Conservation (phyloP, 495 filamentous ascomycete genomes). For the Zalerion maritima region DNA sequence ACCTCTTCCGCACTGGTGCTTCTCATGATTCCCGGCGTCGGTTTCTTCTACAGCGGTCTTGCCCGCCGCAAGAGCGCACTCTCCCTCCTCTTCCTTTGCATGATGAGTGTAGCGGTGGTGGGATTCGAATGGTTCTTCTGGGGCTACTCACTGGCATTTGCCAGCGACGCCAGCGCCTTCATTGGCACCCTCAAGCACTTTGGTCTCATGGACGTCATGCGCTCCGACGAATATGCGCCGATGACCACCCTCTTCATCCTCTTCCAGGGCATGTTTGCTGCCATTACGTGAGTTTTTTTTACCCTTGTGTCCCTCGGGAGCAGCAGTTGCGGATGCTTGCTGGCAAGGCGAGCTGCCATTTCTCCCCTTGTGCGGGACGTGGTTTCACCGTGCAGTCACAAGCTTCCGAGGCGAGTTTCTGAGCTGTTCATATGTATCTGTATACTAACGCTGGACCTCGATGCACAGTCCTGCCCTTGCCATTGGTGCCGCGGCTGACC, state of each 20-base stretch:
- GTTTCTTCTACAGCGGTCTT: conserved; percentile 98
- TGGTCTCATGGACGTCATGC: conserved; percentile 48
- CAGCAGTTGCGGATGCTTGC: too few relatives aligned
- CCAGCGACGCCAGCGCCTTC: conserved; percentile 62
- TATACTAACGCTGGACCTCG: too few relatives aligned
- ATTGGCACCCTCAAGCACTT: conserved; percentile 83
- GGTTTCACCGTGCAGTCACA: too few relatives aligned
- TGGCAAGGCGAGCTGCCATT: too few relatives aligned
- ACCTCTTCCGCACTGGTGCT: conserved; percentile 68
- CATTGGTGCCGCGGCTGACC: conserved; percentile 66
- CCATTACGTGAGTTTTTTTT: conserved; percentile 51
- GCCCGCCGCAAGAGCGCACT: conserved; percentile 90
- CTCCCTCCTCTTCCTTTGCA: conserved; percentile 86
- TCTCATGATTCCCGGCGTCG: conserved; percentile 86
- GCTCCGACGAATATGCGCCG: conserved; percentile 8
- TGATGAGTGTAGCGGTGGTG: conserved; percentile 79
- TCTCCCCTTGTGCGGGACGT: too few relatives aligned
- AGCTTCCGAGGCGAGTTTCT: too few relatives aligned
- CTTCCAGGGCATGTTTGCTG: conserved; percentile 51
- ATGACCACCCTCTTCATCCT: conserved; percentile 6
- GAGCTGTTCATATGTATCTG: too few relatives aligned
- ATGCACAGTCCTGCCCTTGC: conserved; percentile 59
- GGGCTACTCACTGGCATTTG: conserved; percentile 92
- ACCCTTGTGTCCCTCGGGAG: too few relatives aligned
- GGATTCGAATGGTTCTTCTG: conserved; percentile 99